Evolutionary conservation across 2,329 filamentous ascomycete genomes (phyloP).

Genomic region (Pseudocercospora fuligena): DNA sequence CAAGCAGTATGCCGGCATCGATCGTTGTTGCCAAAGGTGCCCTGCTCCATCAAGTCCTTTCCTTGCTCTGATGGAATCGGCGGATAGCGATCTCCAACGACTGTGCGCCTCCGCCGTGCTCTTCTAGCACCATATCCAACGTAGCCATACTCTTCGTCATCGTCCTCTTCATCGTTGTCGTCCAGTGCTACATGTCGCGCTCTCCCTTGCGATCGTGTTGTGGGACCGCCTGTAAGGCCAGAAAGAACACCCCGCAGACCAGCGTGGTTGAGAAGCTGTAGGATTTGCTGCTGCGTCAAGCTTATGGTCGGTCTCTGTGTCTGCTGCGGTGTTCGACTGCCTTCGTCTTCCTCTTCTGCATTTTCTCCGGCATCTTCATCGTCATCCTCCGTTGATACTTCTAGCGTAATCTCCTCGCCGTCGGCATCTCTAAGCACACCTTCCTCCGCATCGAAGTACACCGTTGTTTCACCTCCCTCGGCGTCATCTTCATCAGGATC

Average conservation of each 20-base stretch:
- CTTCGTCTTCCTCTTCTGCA: constrained; percentile 32
- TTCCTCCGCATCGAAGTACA: constrained; percentile 45
- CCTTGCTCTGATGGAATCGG: constrained; percentile 82
- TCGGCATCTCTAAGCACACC: constrained; percentile 39
- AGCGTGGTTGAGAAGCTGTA: constrained; percentile 59
- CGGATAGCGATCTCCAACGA: constrained; percentile 66
- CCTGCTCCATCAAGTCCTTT: constrained; percentile 77
- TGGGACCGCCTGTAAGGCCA: constrained; percentile 31
- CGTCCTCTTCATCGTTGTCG: constrained; percentile 32
- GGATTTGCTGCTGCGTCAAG: constrained; percentile 51
- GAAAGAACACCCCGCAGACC: constrained; percentile 60
- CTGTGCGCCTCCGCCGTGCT: constrained; percentile 54
- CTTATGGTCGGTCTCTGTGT: constrained; percentile 34
- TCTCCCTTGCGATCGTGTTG: constrained; percentile 34
- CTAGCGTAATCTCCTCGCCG: constrained; percentile 36
- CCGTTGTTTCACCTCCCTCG: constrained; percentile 46
- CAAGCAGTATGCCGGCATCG: constrained; percentile 53
- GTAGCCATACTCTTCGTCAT: constrained; percentile 46
- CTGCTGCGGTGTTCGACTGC: constrained; percentile 33
- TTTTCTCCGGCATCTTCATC: constrained; percentile 38
- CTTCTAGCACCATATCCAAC: constrained; percentile 47
- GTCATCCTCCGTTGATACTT: constrained; percentile 29
- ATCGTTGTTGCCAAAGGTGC: constrained; percentile 75
- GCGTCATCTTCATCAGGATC: constrained; percentile 48
- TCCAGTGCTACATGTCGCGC: constrained; percentile 32